Evolutionary conservation across 2,329 filamentous ascomycete species (phyloP).

Genomic region (Colletotrichum sp.): DNA sequence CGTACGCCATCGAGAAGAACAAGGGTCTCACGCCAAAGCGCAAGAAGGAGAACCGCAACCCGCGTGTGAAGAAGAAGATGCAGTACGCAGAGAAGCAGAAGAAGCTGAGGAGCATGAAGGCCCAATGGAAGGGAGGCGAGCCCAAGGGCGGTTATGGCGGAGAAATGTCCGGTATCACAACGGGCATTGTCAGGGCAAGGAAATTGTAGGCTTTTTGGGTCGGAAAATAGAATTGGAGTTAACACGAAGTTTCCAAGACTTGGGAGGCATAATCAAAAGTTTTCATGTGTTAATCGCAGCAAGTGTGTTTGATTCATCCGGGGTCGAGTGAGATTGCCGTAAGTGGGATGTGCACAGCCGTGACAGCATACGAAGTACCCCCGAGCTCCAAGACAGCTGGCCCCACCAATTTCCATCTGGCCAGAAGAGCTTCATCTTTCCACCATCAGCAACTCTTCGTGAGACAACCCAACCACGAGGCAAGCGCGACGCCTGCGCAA

Average conservation of each 20-base stretch:
- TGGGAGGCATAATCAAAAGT: not conserved
- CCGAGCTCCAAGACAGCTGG: conserved; percentile 3
- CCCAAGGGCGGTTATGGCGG: conserved; percentile 86
- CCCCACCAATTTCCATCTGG: conserved; percentile 14
- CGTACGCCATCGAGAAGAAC: conserved; percentile 95
- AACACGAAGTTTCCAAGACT: not conserved
- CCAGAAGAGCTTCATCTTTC: conserved; percentile 6
- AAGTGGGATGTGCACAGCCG: not conserved
- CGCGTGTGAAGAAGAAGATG: conserved; percentile 96
- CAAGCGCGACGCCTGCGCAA: conserved; percentile 6
- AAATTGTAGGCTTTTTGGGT: conserved; percentile 68
- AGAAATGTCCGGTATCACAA: conserved; percentile 95
- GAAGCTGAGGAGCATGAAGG: conserved; percentile 88
- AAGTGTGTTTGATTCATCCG: not conserved
- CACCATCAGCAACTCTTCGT: not conserved
- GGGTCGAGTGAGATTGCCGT: not conserved
- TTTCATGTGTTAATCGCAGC: not conserved
- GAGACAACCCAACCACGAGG: not conserved
- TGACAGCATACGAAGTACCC: not conserved
- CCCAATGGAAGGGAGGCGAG: conserved; percentile 85
- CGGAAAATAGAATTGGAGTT: conserved; percentile 18
- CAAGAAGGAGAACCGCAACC: conserved; percentile 94
- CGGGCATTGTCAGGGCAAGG: conserved; percentile 87
- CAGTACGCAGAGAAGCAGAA: conserved; percentile 97
- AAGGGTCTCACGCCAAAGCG: conserved; percentile 89